Evolutionary conservation across 2,329 filamentous ascomycete genomes (phyloP), one percentile per base, ranked within the genome.

Genomic region (Colletotrichum horii): DNA sequence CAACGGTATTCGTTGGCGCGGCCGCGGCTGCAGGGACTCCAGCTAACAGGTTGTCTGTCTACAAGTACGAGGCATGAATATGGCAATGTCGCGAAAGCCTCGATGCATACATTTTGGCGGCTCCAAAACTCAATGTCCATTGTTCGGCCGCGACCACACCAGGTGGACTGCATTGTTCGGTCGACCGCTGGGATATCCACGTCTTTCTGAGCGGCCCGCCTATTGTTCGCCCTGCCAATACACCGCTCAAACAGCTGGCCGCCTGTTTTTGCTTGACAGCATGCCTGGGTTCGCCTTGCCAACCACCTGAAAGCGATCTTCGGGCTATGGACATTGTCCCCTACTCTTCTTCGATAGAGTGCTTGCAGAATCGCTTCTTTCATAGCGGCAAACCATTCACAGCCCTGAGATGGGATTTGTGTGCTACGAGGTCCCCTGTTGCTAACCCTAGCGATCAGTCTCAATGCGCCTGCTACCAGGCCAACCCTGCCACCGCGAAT

Each of bases 181-280:
- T 22, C 28, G 28, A 11, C 38, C 5, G 56, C 58, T n/a, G n/a
- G 74, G 70, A 74, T 73, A 64, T 24, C 73, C 58, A 34, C 30
- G 61, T 36, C 32, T 26, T 11, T 28, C 55, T 55, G n/a, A 12
- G 34, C 15, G 34, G 58, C 32, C n/a, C 22, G 24, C 15, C n/a
- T 14, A 62, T 67, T 38, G 69, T 38, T 70, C 55, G 72, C 69
- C 72, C 55, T 75, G 72, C 60, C 61, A 70, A n/a, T 67, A 66
- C 72, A 72, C 72, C 69, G 62, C 72, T 67, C 52, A 32, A 52
- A 43, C 26, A 22, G 32, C n/a, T 38, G 34, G 61, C 38, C 38
- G 60, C 60, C 34, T 60, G n/a, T 70, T 48, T 28, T 62, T 55
- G 38, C 61, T 52, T 60, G 43, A 55, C 36, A 16, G 52, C 52